Evolutionary conservation across 352 stramenopile species (phyloP), one percentile per base, ranked within the genome.

Genomic region (Globisporangium nagaii): DNA sequence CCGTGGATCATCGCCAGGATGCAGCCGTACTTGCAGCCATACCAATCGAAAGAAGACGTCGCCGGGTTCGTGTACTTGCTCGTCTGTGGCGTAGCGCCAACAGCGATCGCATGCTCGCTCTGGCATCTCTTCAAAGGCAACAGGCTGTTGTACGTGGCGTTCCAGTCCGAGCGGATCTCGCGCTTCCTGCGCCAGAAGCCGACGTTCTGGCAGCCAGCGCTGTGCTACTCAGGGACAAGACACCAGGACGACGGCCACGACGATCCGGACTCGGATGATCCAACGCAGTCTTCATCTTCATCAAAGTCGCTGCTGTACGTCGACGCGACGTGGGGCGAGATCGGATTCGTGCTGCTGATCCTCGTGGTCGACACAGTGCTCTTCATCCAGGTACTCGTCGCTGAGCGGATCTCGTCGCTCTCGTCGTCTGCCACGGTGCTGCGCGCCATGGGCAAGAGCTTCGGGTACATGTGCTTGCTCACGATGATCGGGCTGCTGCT

Each of bases 401-500:
- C 34, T 1, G 32, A 46, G 5, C 45, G 46, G 5, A 52, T 60
- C 12, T 45, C 56, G 7, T 40, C 32, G 15, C 41, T 48, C 3
- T 62, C 65, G 1, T 56, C 62, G 8, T 31, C 25, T 1, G 48
- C 60, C 2, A 47, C 53, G 22, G 32, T 67, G 19, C 62, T 57
- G 3, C 42, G 45, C 6, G 42, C 48, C 25, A 39, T 73, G 11
- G 62, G 60, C 13, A 57, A 59, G 20, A 60, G 60, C 45, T 70
- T 69, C 24, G 68, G 39, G 6, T 73, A 65, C 46, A 65, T 48
- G 13, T 47, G 59, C 2, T 22, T 73, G n/a, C 67, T 71, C 43
- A 64, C 51, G 42, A 42, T 66, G 34, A 48, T 67, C 20, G 61
- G 53, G 41, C 24, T 74, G 20, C 32, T 73, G 2, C 50, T 70